Base-by-base conservation (phyloP, 352 stramenopile species). In the Phytophthora ramorum region DNA sequence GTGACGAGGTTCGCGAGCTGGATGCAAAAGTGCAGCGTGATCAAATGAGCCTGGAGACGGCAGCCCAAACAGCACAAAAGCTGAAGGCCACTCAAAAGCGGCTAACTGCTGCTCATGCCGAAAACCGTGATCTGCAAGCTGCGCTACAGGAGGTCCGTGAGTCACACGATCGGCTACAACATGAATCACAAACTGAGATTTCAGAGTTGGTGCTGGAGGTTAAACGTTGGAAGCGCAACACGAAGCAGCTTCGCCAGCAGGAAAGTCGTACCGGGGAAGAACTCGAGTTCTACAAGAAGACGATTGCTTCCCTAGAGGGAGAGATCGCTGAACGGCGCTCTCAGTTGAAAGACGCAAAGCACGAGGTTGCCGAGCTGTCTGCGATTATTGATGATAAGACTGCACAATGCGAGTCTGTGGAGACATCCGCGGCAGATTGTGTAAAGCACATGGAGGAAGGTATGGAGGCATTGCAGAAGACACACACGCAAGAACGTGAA, bases 61-160 rank as follows among this genome's bases (percentile, higher is more conserved):
- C 71, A 6, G 64, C 70, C 3, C 72, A 86, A 47, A 85, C 60
- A 3, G 20, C 49, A 8, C 74, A 78, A 40, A 85, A 81, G 51
- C 46, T 87, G n/a, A 87, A 85, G 51, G 51, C 67, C 40, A 62
- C 60, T 16, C 70, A 88, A 16, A 86, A 84, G 43, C 73, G 76
- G 20, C 51, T 90, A 0, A 63, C 45, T 16, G 46, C 44, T 3
- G 58, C 74, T 19, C 70, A 81, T 44, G 37, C 30, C 2, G 80
- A 90, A 30, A 66, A 68, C 3, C 72, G 73, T 7, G 73, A 74
- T 12, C 65, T 90, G 3, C 75, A 86, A 22, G 43, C 47, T 1
- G 64, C 64, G 2, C 56, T 91, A 14, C 71, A 81, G 7, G 75
- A 87, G 1, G 60, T 68, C 24, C 57, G 73, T 7, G 75, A 79